Conservation (phyloP, 2,329 filamentous ascomycete genomes). For the Davidsoniella virescens region DNA sequence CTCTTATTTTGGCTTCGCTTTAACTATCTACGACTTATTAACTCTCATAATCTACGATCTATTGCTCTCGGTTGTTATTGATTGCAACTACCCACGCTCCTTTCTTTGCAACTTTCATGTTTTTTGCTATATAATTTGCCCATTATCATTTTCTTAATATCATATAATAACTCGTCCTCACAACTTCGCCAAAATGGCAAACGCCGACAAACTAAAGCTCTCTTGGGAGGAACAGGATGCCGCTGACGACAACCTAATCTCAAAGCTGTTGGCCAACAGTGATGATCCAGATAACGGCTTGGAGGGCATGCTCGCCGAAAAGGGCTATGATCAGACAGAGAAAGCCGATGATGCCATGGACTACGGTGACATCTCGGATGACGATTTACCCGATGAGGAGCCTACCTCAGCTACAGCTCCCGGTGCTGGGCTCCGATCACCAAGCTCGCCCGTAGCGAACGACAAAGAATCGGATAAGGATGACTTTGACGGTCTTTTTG, state of each 20-base stretch:
- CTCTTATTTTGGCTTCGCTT: too few relatives aligned
- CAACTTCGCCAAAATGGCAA: not conserved
- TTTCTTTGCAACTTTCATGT: too few relatives aligned
- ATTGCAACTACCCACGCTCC: too few relatives aligned
- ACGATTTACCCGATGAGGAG: constrained; percentile 63
- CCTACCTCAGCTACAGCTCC: constrained; percentile 24
- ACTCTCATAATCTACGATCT: too few relatives aligned
- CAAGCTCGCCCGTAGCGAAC: not conserved
- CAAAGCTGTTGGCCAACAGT: constrained; percentile 27
- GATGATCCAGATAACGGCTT: constrained; percentile 24
- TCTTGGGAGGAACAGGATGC: constrained; percentile 27
- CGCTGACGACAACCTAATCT: constrained; percentile 32
- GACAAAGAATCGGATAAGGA: not conserved
- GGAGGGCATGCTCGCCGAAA: constrained; percentile 22
- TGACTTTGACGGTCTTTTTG: constrained; percentile 6
- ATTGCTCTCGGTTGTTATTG: too few relatives aligned
- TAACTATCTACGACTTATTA: too few relatives aligned
- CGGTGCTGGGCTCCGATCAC: not conserved
- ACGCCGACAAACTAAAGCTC: too few relatives aligned
- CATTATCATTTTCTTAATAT: not conserved
- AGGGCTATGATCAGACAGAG: constrained; percentile 45
- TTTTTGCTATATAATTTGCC: too few relatives aligned
- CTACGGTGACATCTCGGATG: constrained; percentile 80
- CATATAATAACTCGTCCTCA: not conserved
- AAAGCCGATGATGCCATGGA: constrained; percentile 90